Evolutionary conservation across 1,139 yeast genomes (phyloP).

Genomic region (Magnusiomyces suaveolens): DNA sequence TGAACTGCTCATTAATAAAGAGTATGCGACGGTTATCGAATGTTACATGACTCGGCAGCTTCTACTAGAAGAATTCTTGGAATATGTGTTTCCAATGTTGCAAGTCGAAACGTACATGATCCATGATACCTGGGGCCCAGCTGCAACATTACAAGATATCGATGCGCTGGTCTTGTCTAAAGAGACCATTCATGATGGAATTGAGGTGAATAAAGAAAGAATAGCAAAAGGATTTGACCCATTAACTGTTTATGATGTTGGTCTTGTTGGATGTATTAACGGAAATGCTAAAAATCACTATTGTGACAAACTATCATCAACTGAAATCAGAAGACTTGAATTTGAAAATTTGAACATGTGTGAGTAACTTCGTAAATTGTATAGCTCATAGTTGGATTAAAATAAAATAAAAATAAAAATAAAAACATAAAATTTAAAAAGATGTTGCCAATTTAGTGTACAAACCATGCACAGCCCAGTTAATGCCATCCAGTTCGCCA

Average conservation of each 20-base stretch:
- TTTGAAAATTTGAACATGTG: conserved; percentile 18
- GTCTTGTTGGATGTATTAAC: conserved; percentile 48
- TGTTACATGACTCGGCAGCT: conserved; percentile 44
- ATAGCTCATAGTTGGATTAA: no score
- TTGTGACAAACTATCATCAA: conserved; percentile 76
- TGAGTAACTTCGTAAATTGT: no score
- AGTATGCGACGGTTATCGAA: conserved; percentile 58
- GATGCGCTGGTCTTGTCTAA: conserved; percentile 72
- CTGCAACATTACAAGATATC: conserved; percentile 66
- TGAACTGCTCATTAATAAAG: conserved; percentile 61
- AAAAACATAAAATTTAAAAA: neutral
- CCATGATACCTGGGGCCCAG: conserved; percentile 88
- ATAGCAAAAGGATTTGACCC: conserved; percentile 43
- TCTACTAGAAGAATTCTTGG: conserved; percentile 42
- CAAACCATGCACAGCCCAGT: neutral
- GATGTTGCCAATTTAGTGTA: conserved; percentile 5
- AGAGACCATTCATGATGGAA: conserved; percentile 74
- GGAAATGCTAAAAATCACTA: conserved; percentile 47
- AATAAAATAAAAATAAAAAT: neutral
- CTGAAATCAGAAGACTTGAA: conserved; percentile 39
- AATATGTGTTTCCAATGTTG: conserved; percentile 39
- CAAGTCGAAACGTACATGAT: conserved; percentile 46
- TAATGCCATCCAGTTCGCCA: neutral
- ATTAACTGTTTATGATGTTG: conserved; percentile 51
- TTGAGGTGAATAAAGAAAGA: conserved; percentile 57